Conservation (phyloP, 108 stramenopile species). For the Seminavis robusta region DNA sequence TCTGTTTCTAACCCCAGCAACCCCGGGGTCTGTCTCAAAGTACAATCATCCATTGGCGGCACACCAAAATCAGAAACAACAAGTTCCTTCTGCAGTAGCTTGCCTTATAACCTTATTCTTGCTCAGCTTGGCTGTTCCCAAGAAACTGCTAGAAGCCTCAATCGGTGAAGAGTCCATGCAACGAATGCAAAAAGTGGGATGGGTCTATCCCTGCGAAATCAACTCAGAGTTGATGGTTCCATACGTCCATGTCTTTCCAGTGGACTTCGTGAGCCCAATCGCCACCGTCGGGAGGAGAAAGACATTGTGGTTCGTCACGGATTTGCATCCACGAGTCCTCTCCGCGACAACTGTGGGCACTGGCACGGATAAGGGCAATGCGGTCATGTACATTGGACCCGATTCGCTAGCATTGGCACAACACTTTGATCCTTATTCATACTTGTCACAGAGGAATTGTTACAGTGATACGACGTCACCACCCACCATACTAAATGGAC, state of each 20-base stretch:
- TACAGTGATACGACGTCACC: neutral
- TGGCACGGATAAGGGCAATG: conserved; percentile 17
- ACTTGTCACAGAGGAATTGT: neutral
- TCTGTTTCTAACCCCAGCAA: too few species aligned
- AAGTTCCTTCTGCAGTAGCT: too few species aligned
- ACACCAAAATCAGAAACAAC: too few species aligned
- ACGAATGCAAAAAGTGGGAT: too few species aligned
- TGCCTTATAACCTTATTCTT: too few species aligned
- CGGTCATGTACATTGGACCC: conserved; percentile 87
- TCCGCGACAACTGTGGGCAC: conserved; percentile 42
- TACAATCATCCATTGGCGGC: too few species aligned
- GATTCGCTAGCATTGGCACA: conserved; percentile 76
- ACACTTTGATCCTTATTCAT: conserved; percentile 48
- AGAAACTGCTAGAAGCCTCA: too few species aligned
- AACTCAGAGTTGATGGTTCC: conserved; percentile 45
- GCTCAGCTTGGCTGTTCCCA: too few species aligned
- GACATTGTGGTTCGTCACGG: conserved; percentile 46
- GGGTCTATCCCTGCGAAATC: too few species aligned
- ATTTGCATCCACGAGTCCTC: conserved; percentile 73
- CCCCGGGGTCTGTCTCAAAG: too few species aligned
- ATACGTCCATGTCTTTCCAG: conserved; percentile 60
- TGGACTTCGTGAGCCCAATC: conserved; percentile 5
- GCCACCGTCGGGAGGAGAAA: too few species aligned
- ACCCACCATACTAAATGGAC: neutral
- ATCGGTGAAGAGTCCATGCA: too few species aligned